Base-by-base conservation (phyloP, 441 rosid species). In the Populus hybrid region DNA sequence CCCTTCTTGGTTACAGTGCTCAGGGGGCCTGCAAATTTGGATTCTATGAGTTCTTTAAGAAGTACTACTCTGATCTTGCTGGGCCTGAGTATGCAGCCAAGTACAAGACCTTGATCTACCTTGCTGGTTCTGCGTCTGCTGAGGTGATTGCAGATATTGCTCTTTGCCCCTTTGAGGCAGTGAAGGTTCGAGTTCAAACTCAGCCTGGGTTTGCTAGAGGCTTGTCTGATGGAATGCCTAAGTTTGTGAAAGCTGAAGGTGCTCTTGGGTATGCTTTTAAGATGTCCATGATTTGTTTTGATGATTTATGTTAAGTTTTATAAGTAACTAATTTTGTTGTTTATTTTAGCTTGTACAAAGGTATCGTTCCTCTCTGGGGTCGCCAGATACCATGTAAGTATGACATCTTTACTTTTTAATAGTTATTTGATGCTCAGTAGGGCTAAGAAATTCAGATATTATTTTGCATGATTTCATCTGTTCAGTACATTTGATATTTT, bases 1-100 rank as follows among this genome's bases (percentile, higher is more conserved):
- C 99, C 65, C 85, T 97, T 38, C 87, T 94, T 78, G 99, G 99
- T 78, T 97, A 94, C 88, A 94, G 99, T 84, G 98, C 98, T 71
- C 99, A 97, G 83, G 99, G 99, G 42, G 99, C 99, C 50, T 92
- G 99, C 93, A 97, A 97, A 89, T 97, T 90, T 80, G 99, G 99
- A 35, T 97, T 94, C 83, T 97, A 97, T 61, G 98, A 97, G 92
- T 97, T 87, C 79, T 97, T 97, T 84, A 97, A 97, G 92, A 97
- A 97, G 83, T 86, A 88, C 54, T 97, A 97, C 82, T 84, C 98
- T 54, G 99, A 94, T 76, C 79, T 97, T 80, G 99, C 95, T 77
- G 99, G 99, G 75, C 99, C 99, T 40, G 98, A 97, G 90, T 87
- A 76, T 80, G 77, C 85, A 69, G 80, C 93, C 72, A 97, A 97